These are phyloP conservation scores for Oryza meridionalis DNA, from an alignment of 176 grass and related monocot species.

Conservation along the genomic window DNA sequence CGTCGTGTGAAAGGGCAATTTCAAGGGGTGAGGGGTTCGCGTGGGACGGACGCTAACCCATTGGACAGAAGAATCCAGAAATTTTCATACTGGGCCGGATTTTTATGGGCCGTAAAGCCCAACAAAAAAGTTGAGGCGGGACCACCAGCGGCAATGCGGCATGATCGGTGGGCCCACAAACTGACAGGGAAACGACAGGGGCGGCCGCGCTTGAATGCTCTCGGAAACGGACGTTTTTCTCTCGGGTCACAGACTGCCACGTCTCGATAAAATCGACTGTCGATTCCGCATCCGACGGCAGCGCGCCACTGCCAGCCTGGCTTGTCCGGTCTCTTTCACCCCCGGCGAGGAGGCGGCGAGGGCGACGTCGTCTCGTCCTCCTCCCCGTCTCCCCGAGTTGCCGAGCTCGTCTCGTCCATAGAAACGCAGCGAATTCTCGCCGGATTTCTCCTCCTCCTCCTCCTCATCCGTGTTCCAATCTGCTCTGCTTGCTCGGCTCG, in stretches of 20 bases:
- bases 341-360: background rate
- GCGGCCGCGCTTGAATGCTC: background rate
- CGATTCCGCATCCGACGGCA: too few relatives aligned
- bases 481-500: background rate
- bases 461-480: background rate
- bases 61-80: background rate
- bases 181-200: background rate
- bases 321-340: background rate
- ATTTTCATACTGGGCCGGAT: background rate
- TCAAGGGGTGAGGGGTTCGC: background rate
- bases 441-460: background rate
- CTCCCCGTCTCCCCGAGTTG: background rate
- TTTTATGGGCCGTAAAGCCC: background rate
- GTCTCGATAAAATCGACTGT: too few relatives aligned
- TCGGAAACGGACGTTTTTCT: background rate
- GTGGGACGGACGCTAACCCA: conserved; percentile 33
- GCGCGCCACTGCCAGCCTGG: background rate
- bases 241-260: background rate
- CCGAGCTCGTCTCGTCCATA: background rate
- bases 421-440: background rate
- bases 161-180: background rate
- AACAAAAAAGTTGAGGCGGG: too few relatives aligned
- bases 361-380: background rate
- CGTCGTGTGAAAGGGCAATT: background rate
- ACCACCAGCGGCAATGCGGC: too few relatives aligned